Base-by-base conservation (phyloP, 2,329 filamentous ascomycete genomes). In the Penicillium verrucosum region DNA sequence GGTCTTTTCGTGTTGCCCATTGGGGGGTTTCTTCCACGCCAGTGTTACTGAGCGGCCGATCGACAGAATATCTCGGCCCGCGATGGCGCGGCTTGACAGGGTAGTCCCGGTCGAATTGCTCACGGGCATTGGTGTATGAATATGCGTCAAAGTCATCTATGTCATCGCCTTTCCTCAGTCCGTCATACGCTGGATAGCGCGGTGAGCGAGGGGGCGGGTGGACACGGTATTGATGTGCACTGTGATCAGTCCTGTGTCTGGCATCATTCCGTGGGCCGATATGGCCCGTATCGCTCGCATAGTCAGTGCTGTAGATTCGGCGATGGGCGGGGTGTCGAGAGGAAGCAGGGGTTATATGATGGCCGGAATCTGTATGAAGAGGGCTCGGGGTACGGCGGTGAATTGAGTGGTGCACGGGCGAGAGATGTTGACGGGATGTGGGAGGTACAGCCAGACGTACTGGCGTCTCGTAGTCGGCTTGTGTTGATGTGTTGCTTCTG, bases 91-190 rank as follows among this genome's bases (percentile, higher is more conserved):
- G 56, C 37, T 70, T 66, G 25, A 72, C 72, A 11, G 70, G 70
- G n/a, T 72, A 75, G 48, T 80, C 78, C 41, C 75, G 71, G 29
- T 79, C 73, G 57, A 79, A 78, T 52, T 79, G 76, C 52, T 80
- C 77, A 37, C 73, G 72, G 2, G 77, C 72, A 7, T 73, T 77
- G 14, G 78, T 81, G 58, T 80, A 80, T 12, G 77, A 79, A 60
- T 78, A 80, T 7, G 74, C 73, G 62, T 76, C 71, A 44, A 73
- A 71, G 18, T 74, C 66, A 48, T 76, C 75, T 58, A 77, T 73
- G 45, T 76, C 73, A 25, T 74, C 70, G 37, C 68, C 68, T 54
- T 73, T 70, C 45, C 66, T 64, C 43, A 64, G 56, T 34, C 68
- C 63, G 18, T 67, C 68, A 8, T 68, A 65, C 12, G 64, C 61